Evolutionary conservation across 441 rosid genomes (phyloP).

Genomic region (Geranium incanum): DNA sequence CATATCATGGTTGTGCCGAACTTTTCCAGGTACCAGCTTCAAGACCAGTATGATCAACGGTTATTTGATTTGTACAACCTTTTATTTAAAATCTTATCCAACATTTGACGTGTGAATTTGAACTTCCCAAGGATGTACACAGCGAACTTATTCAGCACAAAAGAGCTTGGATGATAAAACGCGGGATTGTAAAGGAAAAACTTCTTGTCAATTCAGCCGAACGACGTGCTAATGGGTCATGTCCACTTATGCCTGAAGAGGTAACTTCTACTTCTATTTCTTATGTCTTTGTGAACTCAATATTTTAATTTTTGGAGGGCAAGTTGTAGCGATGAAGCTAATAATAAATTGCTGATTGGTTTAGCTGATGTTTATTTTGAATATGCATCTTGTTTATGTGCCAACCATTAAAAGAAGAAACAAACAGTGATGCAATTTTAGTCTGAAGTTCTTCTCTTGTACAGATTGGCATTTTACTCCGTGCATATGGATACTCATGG

Average conservation of each 20-base stretch:
- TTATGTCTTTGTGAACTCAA: background rate
- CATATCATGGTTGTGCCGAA: slow-evolving; percentile 96
- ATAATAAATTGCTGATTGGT: slow-evolving; percentile 4
- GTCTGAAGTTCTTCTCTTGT: slow-evolving; percentile 12
- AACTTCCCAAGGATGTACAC: slow-evolving; percentile 84
- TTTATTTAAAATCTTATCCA: slow-evolving; percentile 21
- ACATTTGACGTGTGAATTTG: slow-evolving; percentile 40
- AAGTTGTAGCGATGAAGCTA: background rate
- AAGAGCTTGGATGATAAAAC: slow-evolving; percentile 89
- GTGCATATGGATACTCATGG: slow-evolving; percentile 85
- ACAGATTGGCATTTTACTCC: slow-evolving; percentile 86
- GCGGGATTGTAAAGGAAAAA: slow-evolving; percentile 66
- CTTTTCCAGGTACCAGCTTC: slow-evolving; percentile 83
- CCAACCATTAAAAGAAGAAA: background rate
- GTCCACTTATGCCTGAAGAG: slow-evolving; percentile 96
- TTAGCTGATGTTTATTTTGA: background rate
- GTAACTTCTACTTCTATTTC: slow-evolving; percentile 26
- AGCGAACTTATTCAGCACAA: slow-evolving; percentile 91
- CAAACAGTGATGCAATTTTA: background rate
- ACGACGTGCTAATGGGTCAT: slow-evolving; percentile 61
- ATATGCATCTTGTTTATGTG: background rate
- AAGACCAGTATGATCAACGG: slow-evolving; percentile 22
- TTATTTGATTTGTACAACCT: slow-evolving; percentile 20
- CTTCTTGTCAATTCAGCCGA: slow-evolving; percentile 56
- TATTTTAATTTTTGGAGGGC: background rate